These are phyloP conservation scores for Apocynum venetum DNA, from an alignment of 257 asterid species.

Conservation along the genomic window DNA sequence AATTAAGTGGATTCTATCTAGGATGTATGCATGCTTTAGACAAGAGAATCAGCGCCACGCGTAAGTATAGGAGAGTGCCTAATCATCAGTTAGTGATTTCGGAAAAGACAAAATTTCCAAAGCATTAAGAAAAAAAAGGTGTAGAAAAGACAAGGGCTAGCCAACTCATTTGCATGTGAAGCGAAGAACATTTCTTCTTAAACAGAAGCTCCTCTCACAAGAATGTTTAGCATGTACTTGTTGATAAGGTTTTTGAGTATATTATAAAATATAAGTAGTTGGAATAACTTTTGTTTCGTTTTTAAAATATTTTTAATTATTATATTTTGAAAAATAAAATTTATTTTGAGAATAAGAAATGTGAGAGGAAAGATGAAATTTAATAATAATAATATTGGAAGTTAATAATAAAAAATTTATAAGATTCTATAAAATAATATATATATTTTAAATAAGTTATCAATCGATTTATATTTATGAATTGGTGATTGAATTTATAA, in stretches of 20 bases:
- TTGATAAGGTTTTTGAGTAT: not conserved
- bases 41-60: slow-evolving; percentile 12
- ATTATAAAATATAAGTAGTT: too few relatives aligned
- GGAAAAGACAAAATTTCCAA: not conserved
- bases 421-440: too few relatives aligned
- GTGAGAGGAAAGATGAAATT: too few relatives aligned
- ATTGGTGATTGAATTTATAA: too few relatives aligned
- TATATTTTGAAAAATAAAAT: too few relatives aligned
- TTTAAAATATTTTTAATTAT: too few relatives aligned
- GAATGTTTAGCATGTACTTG: slow-evolving; percentile 10
- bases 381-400: too few relatives aligned
- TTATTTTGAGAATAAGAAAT: too few relatives aligned
- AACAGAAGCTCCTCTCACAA: not conserved
- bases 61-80: not conserved
- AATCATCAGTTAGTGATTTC: slow-evolving; percentile 4
- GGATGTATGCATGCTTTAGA: slow-evolving; percentile 1
- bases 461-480: too few relatives aligned
- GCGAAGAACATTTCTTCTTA: not conserved
- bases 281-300: too few relatives aligned
- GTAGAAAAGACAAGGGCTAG: not conserved
- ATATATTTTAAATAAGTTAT: too few relatives aligned
- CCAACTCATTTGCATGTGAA: slow-evolving; percentile 25
- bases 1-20: slow-evolving; percentile 10
- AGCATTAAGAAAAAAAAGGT: not conserved
- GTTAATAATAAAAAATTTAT: too few relatives aligned